Conservation (phyloP, 441 rosid species). For the Adansonia gregorii region DNA sequence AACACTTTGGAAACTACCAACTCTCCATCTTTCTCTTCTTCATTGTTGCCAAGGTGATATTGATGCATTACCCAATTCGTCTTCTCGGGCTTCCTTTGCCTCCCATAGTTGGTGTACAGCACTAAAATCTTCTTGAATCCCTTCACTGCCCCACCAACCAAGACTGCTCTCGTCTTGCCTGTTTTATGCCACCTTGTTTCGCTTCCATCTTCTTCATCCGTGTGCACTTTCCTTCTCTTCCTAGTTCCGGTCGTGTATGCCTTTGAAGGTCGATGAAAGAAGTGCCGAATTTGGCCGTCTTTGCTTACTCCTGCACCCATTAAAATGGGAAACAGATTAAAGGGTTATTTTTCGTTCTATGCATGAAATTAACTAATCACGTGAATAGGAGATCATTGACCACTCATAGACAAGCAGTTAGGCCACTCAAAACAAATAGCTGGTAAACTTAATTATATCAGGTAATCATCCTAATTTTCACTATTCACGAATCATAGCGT, state of each 20-base stretch:
- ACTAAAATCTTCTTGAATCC: slow-evolving; percentile 94
- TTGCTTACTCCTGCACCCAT: slow-evolving; percentile 70
- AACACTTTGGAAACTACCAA: slow-evolving; percentile 83
- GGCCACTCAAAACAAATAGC: background rate
- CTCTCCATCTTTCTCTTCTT: slow-evolving; percentile 95
- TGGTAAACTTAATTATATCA: background rate
- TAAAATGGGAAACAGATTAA: background rate
- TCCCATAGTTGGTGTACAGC: slow-evolving; percentile 91
- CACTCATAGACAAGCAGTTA: background rate
- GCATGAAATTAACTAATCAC: slow-evolving; percentile 2
- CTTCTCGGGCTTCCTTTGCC: slow-evolving; percentile 89
- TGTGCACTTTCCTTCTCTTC: slow-evolving; percentile 86
- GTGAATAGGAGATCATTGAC: background rate
- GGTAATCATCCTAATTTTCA: background rate
- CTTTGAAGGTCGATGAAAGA: slow-evolving; percentile 93
- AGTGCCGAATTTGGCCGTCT: slow-evolving; percentile 91
- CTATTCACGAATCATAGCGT: background rate
- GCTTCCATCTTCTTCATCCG: slow-evolving; percentile 65
- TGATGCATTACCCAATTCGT: slow-evolving; percentile 99
- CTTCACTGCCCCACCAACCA: slow-evolving; percentile 43
- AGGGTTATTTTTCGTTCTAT: background rate
- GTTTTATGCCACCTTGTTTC: slow-evolving; percentile 99
- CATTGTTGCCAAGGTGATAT: slow-evolving; percentile 80
- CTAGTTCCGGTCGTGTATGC: slow-evolving; percentile 97
- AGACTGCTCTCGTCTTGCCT: slow-evolving; percentile 87